These are phyloP conservation scores for Arthrobotrys pseudoclavata DNA, from an alignment of 2,329 filamentous ascomycete species.

Conservation along the genomic window DNA sequence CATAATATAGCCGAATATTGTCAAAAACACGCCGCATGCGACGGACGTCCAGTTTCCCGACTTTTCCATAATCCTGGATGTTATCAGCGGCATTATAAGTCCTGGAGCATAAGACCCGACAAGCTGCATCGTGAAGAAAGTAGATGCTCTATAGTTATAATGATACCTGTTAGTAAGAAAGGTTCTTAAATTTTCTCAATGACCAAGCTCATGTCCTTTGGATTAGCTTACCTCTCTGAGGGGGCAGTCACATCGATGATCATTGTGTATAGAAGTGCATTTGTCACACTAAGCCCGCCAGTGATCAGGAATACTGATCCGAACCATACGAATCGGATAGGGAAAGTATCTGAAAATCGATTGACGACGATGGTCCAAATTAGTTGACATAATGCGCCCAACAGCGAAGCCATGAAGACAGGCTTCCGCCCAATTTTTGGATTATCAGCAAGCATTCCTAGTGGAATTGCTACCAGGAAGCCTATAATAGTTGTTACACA, in stretches of 20 bases:
- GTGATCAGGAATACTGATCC: constrained; percentile 43
- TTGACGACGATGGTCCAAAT: constrained; percentile 29
- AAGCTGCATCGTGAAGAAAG: constrained; percentile 51
- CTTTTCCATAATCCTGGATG: constrained; percentile 34
- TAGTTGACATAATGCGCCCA: constrained; percentile 16
- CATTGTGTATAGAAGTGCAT: constrained; percentile 52
- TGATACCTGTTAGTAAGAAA: background rate
- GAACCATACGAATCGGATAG: constrained; percentile 48
- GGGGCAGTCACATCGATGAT: constrained; percentile 49
- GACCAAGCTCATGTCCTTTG: background rate
- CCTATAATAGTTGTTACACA: constrained; percentile 4
- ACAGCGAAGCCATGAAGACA: constrained; percentile 22
- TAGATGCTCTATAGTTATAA: constrained; percentile 29
- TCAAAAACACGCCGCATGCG: constrained; percentile 14
- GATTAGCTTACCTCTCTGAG: constrained; percentile 29
- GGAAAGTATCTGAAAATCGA: constrained; percentile 38
- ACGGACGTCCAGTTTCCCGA: constrained; percentile 36
- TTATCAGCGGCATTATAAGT: constrained; percentile 37
- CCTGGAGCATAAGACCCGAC: constrained; percentile 34
- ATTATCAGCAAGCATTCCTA: constrained; percentile 57
- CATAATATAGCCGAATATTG: constrained; percentile 11
- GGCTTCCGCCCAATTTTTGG: constrained; percentile 53
- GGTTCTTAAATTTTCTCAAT: background rate
- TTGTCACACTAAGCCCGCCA: constrained; percentile 34
- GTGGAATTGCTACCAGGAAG: constrained; percentile 42